phyloP scores from a whole-genome alignment of 805 yeast species.

The Cephaloascus fragrans region DNA sequence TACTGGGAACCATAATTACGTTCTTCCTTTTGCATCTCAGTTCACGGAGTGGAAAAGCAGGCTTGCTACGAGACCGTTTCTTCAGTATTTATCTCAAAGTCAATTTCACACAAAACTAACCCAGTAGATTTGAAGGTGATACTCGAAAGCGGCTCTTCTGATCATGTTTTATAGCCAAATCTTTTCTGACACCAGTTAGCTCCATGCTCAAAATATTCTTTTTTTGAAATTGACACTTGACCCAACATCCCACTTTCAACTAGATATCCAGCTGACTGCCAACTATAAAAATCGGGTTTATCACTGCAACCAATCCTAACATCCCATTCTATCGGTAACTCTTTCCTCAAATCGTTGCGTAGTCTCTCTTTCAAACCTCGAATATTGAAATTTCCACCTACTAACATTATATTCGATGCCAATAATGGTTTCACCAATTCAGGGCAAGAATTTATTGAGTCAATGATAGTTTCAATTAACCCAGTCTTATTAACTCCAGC shows the following conservation, averaged over 20 bases:
- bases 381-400: slow-evolving; percentile 76
- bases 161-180: slow-evolving; percentile 30
- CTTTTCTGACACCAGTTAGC: slow-evolving; percentile 43
- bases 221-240: slow-evolving; percentile 54
- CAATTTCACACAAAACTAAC: no score
- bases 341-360: slow-evolving; percentile 49
- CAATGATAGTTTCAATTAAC: slow-evolving; percentile 58
- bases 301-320: slow-evolving; percentile 31
- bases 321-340: slow-evolving; percentile 63
- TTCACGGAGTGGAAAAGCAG: no score
- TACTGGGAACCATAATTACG: no score
- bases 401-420: slow-evolving; percentile 66
- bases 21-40: no score
- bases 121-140: no score
- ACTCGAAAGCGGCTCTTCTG: no score
- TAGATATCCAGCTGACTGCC: slow-evolving; percentile 47
- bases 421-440: slow-evolving; percentile 65
- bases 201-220: slow-evolving; percentile 86
- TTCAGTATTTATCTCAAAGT: no score
- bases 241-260: slow-evolving; percentile 34
- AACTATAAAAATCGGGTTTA: slow-evolving; percentile 33
- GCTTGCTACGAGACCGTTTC: no score
- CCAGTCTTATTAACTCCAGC: slow-evolving; percentile 75
- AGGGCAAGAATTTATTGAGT: slow-evolving; percentile 62
- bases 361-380: slow-evolving; percentile 61